These are phyloP conservation scores for Celoporthe dispersa DNA, from an alignment of 2,329 filamentous ascomycete species.

Conservation along the genomic window DNA sequence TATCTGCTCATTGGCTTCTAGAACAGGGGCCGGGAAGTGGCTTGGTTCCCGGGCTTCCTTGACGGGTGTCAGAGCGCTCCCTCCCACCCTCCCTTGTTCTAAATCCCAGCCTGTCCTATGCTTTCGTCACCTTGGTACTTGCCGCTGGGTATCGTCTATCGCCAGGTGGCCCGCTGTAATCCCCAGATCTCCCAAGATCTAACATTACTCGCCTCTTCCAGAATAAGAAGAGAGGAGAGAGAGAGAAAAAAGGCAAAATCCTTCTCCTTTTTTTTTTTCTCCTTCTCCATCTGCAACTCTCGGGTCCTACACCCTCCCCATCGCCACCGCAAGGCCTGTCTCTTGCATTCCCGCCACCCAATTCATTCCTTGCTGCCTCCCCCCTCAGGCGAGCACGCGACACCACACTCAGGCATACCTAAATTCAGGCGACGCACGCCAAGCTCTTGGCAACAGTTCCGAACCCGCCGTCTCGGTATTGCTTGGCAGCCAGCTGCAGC, in stretches of 20 bases:
- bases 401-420: background rate
- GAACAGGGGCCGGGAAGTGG: constrained; percentile 4
- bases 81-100: background rate
- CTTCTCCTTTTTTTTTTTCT: background rate
- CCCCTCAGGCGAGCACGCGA: background rate
- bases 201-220: constrained; percentile 3
- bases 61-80: background rate
- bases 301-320: background rate
- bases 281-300: background rate
- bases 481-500: background rate
- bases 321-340: background rate
- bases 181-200: background rate
- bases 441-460: constrained; percentile 12
- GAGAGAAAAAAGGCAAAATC: background rate
- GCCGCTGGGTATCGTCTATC: background rate
- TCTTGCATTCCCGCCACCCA: background rate
- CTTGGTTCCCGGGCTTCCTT: background rate
- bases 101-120: background rate
- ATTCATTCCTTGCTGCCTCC: background rate
- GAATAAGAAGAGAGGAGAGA: background rate
- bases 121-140: background rate
- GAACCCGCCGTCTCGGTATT: constrained; percentile 1
- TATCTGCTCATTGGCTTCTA: background rate
- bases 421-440: constrained; percentile 3
- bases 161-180: constrained; percentile 3